phyloP scores from a whole-genome alignment of 108 stramenopile genomes.

The Cylindrotheca fusiformis region DNA sequence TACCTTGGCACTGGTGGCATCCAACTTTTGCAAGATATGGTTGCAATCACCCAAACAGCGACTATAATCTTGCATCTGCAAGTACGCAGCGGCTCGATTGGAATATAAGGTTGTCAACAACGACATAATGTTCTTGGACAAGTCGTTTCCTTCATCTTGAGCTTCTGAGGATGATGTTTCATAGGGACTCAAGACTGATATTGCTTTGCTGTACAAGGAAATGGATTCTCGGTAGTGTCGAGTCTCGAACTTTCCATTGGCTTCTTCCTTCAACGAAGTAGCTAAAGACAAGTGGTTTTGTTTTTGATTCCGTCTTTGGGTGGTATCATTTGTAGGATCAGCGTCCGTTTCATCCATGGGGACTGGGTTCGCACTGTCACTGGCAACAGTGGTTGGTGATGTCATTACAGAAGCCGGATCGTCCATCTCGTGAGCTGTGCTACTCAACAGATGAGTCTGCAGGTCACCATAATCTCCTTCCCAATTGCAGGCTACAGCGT shows the following conservation, averaged over 20 bases:
- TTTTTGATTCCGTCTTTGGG: not conserved
- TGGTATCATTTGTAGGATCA: slow-evolving; percentile 4
- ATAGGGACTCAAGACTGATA: slow-evolving; percentile 8
- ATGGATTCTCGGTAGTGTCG: slow-evolving; percentile 33
- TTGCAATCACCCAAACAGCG: slow-evolving; percentile 38
- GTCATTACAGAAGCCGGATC: not conserved
- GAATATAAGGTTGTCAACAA: slow-evolving; percentile 32
- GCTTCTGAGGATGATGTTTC: not conserved
- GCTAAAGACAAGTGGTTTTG: slow-evolving; percentile 18
- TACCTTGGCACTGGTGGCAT: slow-evolving; percentile 45
- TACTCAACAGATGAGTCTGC: slow-evolving; percentile 39
- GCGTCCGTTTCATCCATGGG: not conserved
- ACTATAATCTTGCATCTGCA: slow-evolving; percentile 35
- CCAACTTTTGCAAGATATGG: slow-evolving; percentile 20
- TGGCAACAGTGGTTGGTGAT: not conserved
- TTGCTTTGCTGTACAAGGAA: slow-evolving; percentile 48
- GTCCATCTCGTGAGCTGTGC: slow-evolving; percentile 4
- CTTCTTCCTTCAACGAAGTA: slow-evolving; percentile 47
- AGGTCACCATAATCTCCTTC: slow-evolving; percentile 55
- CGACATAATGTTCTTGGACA: not conserved
- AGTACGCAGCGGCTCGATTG: slow-evolving; percentile 53
- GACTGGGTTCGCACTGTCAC: not conserved
- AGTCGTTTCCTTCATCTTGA: not conserved
- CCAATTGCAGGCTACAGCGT: slow-evolving; percentile 35
- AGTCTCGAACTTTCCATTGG: slow-evolving; percentile 37